Conservation (phyloP, 805 yeast genomes). For the Ogataea methanolica region DNA sequence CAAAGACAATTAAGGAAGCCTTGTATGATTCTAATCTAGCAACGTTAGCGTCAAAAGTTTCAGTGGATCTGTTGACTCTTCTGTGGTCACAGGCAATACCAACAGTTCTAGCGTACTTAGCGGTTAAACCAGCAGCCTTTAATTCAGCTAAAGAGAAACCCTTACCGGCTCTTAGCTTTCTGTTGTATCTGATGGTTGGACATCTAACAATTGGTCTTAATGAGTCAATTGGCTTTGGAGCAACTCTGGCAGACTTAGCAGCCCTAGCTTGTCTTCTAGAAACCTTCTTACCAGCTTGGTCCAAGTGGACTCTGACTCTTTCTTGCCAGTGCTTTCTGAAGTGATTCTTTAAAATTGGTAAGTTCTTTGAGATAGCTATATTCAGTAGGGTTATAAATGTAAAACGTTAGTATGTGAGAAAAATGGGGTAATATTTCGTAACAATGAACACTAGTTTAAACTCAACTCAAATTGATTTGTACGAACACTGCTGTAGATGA, state of each 20-base stretch:
- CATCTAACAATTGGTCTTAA: slow-evolving; percentile 98
- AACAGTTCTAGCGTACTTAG: slow-evolving; percentile 95
- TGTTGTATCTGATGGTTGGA: slow-evolving; percentile 98
- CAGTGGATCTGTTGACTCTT: slow-evolving; percentile 97
- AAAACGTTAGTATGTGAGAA: slow-evolving; percentile 15
- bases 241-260: slow-evolving; percentile 87
- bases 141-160: slow-evolving; percentile 98
- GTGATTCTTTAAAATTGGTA: slow-evolving; percentile 99
- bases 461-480: too few species aligned
- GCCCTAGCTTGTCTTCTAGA: slow-evolving; percentile 95
- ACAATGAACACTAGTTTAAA: too few species aligned
- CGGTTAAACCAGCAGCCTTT: slow-evolving; percentile 93
- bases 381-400: neutral
- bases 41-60: slow-evolving; percentile 91
- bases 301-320: slow-evolving; percentile 98
- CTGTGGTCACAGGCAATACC: slow-evolving; percentile 99
- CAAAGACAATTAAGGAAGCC: slow-evolving; percentile 93
- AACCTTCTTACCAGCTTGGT: slow-evolving; percentile 99
- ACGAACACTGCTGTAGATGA: too few species aligned
- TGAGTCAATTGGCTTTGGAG: slow-evolving; percentile 96
- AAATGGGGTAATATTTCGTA: neutral
- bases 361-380: slow-evolving; percentile 96
- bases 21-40: slow-evolving; percentile 95
- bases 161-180: slow-evolving; percentile 99
- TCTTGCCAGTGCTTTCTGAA: slow-evolving; percentile 99